Conservation (phyloP, 169 alveolate genomes). For the Cryptosporidium parvum region DNA sequence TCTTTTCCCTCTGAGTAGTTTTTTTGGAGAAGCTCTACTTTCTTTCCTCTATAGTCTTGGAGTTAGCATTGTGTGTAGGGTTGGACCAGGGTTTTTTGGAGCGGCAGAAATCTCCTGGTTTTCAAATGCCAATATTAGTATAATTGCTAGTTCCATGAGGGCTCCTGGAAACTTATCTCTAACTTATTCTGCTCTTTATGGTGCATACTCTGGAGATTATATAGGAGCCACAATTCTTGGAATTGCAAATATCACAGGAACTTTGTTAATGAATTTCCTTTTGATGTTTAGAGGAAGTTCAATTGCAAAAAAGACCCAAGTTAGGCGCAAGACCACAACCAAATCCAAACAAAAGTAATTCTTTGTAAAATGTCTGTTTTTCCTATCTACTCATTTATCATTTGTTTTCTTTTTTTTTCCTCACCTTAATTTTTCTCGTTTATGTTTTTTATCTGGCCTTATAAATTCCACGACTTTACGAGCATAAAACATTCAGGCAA, state of each 20-base stretch:
- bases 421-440: background rate
- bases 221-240: conserved; percentile 60
- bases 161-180: conserved; percentile 70
- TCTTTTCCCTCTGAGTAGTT: conserved; percentile 40
- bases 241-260: conserved; percentile 59
- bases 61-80: conserved; percentile 70
- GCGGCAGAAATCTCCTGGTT: conserved; percentile 76
- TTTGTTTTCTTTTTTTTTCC: background rate
- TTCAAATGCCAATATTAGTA: conserved; percentile 55
- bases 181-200: conserved; percentile 69
- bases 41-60: conserved; percentile 72
- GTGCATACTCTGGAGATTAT: conserved; percentile 64
- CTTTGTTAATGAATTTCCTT: conserved; percentile 31
- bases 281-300: conserved; percentile 1
- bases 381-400: background rate
- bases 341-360: conserved; percentile 31
- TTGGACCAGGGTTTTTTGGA: conserved; percentile 59
- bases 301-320: conserved; percentile 5
- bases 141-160: conserved; percentile 30
- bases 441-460: background rate
- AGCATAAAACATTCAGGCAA: background rate
- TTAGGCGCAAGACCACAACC: conserved; percentile 2
- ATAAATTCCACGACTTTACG: background rate
- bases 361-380: background rate
- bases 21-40: conserved; percentile 58